Evolutionary conservation across 148 eudicot species (phyloP), one percentile per base, ranked within the genome.

Genomic region (Euryodendron excelsum): DNA sequence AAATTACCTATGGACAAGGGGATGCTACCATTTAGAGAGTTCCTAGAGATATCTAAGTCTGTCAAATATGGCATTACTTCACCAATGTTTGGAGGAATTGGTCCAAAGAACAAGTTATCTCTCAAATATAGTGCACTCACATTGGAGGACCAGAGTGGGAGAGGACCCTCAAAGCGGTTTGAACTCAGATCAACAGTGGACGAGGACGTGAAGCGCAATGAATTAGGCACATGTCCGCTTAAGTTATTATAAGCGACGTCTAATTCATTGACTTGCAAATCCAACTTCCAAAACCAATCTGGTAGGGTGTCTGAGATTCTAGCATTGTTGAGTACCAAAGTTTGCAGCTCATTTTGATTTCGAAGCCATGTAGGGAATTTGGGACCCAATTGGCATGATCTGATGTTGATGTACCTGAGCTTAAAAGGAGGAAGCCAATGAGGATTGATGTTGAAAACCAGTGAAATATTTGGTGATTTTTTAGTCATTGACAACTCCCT

Each of bases 241-340:
- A 81, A 55, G 0, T 64, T 9, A 56, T 81, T 81, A n/a, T 72
- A 33, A 36, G 77, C 47, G 0, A 81, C 28, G 25, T 81, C 80
- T 5, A 81, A 15, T 12, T 72, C 68, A 27, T 53, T 31, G 4
- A 81, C n/a, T 5, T 59, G 31, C 70, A 72, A 64, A 41, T 63
- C 45, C 65, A 81, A 31, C 34, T 81, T 39, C 45, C 69, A 50
- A 56, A 81, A 77, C 84, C 84, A 81, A 41, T 81, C 72, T 11
- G 84, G 80, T 13, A 81, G 9, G 30, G 31, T 25, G 17, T 56
- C 80, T 10, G 77, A 62, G 36, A 81, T 81, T 36, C 41, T 30
- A 3, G 77, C 72, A 44, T 58, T 61, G 56, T 64, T 71, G 48
- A 81, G 73, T 1, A 64, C 36, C 10, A 77, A 1, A 18, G 59